These are phyloP conservation scores for Bombardia bombarda DNA, from an alignment of 495 filamentous ascomycete species.

Conservation along the genomic window DNA sequence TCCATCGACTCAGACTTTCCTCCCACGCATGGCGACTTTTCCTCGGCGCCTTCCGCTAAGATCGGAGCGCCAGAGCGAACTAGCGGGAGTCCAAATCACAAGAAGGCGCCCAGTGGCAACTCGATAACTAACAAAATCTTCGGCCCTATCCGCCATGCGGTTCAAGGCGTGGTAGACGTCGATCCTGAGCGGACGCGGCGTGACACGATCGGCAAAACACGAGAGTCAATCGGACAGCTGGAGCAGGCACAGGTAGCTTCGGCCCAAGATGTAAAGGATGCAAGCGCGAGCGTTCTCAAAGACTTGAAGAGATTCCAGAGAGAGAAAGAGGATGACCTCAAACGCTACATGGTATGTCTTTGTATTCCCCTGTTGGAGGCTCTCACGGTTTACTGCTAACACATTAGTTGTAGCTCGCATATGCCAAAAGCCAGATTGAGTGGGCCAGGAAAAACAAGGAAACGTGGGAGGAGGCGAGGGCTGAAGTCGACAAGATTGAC, in stretches of 20 bases:
- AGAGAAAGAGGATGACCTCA: constrained; percentile 91
- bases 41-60: constrained; percentile 53
- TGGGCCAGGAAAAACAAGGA: constrained; percentile 98
- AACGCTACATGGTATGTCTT: constrained; percentile 83
- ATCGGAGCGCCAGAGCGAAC: constrained; percentile 43
- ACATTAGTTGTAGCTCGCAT: constrained; percentile 59
- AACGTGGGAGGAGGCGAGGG: constrained; percentile 89
- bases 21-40: constrained; percentile 69
- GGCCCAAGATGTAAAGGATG: constrained; percentile 84
- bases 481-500: constrained; percentile 85
- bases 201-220: constrained; percentile 91
- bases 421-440: constrained; percentile 88
- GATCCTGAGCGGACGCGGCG: constrained; percentile 88
- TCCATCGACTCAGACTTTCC: constrained; percentile 94
- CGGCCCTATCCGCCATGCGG: constrained; percentile 84
- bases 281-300: constrained; percentile 73
- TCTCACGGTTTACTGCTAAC: constrained; percentile 7
- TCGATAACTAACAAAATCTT: constrained; percentile 92
- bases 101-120: constrained; percentile 67
- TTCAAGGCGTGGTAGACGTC: constrained; percentile 91
- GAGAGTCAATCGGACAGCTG: constrained; percentile 64
- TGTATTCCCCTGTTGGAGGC: not conserved
- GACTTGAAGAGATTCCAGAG: constrained; percentile 88
- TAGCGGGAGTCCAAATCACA: constrained; percentile 42
- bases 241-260: constrained; percentile 84